Evolutionary conservation across 805 yeast species (phyloP), one percentile per base, ranked within the genome.

Genomic region (Candida xyloterini): DNA sequence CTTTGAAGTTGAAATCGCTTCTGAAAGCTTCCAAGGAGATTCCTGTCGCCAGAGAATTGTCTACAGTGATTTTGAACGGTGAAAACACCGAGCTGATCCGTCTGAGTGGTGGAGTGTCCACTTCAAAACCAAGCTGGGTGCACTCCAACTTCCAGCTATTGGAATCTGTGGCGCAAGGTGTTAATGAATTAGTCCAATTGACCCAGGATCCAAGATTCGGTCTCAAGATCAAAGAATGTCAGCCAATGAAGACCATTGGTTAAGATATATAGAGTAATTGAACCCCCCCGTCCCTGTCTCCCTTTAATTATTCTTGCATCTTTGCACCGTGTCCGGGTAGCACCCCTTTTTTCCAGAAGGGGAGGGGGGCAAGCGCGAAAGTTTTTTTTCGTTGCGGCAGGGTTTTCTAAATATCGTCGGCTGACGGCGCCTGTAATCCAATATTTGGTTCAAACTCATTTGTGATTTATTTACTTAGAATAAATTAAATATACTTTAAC

Each of bases 101-200:
- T 59, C 71, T 91, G 48, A 78, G 91, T 20, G 97, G 97, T 33
- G 95, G 95, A 33, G 61, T 69, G 27, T 71, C 73, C 52, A 71
- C 81, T 18, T 73, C 80, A 38, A 73, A 75, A 44, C 90, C 96
- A 52, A 78, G 87, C 51, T 93, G 95, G 93, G 83, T 85, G 30
- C 96, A 90, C 59, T 86, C 96, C 20, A 68, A 75, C 29, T 80
- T 70, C 65, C 81, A 81, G 61, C 64, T 91, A 40, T 62, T 71
- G 22, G 78, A 76, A 32, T 65, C 68, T 6, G 70, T 48, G 22
- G 49, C 53, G 8, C 68, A 70, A 40, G 74, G 76, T 40, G 71
- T 80, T 30, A 58, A 68, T 46, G 74, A 78, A 44, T 68, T 85
- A 59, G 72, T 76, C 40, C 72, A 76, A 46, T 65, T 84, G 53